Conservation (phyloP, 176 grass and related monocot species). For the Triticum dicoccoides region DNA sequence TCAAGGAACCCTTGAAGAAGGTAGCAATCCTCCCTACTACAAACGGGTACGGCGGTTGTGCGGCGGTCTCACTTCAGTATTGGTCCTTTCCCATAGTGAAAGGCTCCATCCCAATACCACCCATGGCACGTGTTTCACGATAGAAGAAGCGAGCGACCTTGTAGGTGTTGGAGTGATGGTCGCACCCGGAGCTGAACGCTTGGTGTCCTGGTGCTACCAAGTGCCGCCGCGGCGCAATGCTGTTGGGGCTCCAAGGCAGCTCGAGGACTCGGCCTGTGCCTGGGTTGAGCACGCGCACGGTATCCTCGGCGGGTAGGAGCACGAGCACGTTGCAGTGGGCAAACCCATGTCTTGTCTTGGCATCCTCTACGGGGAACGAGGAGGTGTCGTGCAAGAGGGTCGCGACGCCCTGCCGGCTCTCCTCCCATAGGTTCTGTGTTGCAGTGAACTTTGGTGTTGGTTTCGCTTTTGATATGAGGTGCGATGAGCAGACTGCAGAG, state of each 20-base stretch:
- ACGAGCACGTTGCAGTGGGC: not conserved
- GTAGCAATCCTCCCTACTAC: not conserved
- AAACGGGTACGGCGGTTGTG: not conserved
- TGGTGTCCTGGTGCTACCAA: not conserved
- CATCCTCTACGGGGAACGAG: not conserved
- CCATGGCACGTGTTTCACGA: not conserved
- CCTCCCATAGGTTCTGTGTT: not conserved
- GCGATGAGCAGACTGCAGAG: not conserved
- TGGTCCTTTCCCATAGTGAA: not conserved
- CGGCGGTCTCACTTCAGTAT: not conserved
- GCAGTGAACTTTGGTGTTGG: not conserved
- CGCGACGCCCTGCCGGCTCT: not conserved
- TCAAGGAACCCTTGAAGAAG: not conserved
- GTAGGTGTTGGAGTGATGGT: not conserved
- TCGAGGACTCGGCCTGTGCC: not conserved
- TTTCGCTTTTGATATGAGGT: not conserved
- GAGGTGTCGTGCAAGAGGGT: not conserved
- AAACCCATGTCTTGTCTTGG: not conserved
- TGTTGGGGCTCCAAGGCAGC: not conserved
- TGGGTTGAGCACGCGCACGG: not conserved
- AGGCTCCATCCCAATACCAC: not conserved
- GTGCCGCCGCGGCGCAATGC: fast-evolving
- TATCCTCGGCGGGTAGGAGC: not conserved
- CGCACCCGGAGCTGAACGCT: not conserved
- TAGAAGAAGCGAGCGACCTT: not conserved